A percentile compares a stretch with the other conserved stretches of the same genome.
Evolutionary conservation across 208 protist species (phyloP).

Genomic region (Leishmania gerbilli): DNA sequence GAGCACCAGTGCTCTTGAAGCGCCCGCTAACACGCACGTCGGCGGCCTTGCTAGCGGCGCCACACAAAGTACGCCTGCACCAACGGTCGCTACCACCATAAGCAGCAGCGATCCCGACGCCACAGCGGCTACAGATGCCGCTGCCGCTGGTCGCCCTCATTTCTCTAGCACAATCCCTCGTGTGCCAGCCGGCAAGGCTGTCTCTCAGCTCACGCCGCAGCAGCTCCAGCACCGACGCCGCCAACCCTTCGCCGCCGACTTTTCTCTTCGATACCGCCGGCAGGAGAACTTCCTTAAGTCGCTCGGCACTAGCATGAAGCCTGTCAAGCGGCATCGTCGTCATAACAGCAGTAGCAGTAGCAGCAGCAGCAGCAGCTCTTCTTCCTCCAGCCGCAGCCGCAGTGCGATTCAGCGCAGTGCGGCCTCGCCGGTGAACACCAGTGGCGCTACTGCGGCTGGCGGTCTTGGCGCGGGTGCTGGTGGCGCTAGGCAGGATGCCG

Average conservation of each 20-base stretch:
- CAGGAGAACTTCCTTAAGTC: slow-evolving; percentile 35
- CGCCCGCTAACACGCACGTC: background rate
- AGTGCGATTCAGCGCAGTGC: slow-evolving; percentile 5
- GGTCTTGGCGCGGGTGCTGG: background rate
- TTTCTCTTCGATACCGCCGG: slow-evolving; percentile 19
- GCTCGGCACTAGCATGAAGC: slow-evolving; percentile 21
- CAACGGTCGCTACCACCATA: background rate
- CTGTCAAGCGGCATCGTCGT: slow-evolving; percentile 18
- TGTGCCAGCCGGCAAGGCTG: background rate
- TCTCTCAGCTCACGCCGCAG: slow-evolving; percentile 17
- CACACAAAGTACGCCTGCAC: background rate
- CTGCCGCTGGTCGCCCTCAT: background rate
- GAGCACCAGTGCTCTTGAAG: background rate
- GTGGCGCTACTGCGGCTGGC: background rate
- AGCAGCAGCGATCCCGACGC: background rate
- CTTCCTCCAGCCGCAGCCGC: slow-evolving; percentile 9
- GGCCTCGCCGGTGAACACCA: background rate
- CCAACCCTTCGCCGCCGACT: slow-evolving; percentile 21
- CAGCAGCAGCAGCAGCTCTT: slow-evolving; percentile 17
- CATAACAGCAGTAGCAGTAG: slow-evolving; percentile 12
- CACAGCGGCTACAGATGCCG: background rate
- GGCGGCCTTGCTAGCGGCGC: background rate
- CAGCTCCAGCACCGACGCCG: slow-evolving; percentile 18
- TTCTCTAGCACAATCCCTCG: background rate
- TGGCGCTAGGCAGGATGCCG: background rate